Percentiles rank a stretch among this genome's conserved stretches.
Evolutionary conservation across 2,329 filamentous ascomycete genomes (phyloP).

Genomic region (Epichloe sylvatica): DNA sequence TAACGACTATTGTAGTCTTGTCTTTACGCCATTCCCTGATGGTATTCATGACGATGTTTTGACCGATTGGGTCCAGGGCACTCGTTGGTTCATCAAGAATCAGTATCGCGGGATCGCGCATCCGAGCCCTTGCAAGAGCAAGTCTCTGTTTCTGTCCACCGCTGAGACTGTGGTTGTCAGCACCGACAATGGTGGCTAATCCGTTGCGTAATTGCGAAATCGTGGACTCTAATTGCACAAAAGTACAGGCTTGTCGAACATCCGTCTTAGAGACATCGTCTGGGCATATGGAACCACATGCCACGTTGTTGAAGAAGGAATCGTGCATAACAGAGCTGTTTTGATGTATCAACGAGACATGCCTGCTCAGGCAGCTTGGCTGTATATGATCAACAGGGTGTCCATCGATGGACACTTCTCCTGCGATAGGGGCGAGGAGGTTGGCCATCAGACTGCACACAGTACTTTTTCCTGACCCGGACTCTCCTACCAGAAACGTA

Average conservation of each 20-base stretch:
- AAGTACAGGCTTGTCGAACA: slow-evolving; percentile 47
- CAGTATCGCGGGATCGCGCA: slow-evolving; percentile 66
- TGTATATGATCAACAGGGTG: slow-evolving; percentile 47
- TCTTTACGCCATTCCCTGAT: slow-evolving; percentile 63
- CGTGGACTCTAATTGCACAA: slow-evolving; percentile 55
- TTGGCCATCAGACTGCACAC: slow-evolving; percentile 65
- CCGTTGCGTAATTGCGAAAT: slow-evolving; percentile 54
- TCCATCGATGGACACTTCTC: slow-evolving; percentile 57
- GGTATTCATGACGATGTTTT: slow-evolving; percentile 54
- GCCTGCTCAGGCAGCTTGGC: slow-evolving; percentile 57
- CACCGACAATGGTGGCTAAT: slow-evolving; percentile 56
- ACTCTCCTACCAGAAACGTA: slow-evolving; percentile 71
- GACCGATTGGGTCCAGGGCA: slow-evolving; percentile 63
- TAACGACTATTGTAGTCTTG: slow-evolving; percentile 87
- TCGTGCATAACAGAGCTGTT: slow-evolving; percentile 70
- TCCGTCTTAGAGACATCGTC: slow-evolving; percentile 35
- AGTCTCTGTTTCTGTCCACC: slow-evolving; percentile 77
- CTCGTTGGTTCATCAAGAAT: slow-evolving; percentile 84
- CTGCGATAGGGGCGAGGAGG: slow-evolving; percentile 56
- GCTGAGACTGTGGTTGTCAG: slow-evolving; percentile 57
- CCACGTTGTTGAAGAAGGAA: slow-evolving; percentile 63
- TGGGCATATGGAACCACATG: slow-evolving; percentile 47
- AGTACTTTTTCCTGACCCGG: slow-evolving; percentile 88
- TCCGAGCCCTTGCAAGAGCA: slow-evolving; percentile 61
- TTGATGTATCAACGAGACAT: slow-evolving; percentile 73